Conservation (phyloP, 2,329 filamentous ascomycete genomes). For the Sphaceloma murrayae region DNA sequence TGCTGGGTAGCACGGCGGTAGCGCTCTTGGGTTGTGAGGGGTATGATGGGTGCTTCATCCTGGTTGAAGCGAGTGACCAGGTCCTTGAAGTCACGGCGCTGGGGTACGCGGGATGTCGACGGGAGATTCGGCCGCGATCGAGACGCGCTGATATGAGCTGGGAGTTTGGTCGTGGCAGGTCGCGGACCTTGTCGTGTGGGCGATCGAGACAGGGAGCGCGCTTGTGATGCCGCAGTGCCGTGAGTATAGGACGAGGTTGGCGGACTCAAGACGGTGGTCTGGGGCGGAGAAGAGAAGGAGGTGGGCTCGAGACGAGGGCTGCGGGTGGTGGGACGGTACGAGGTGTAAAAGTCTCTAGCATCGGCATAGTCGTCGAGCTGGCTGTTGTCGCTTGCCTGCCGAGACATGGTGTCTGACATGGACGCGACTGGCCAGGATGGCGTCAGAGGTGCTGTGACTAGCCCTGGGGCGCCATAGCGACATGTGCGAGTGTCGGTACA, state of each 20-base stretch:
- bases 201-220: constrained; percentile 14
- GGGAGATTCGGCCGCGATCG: constrained; percentile 26
- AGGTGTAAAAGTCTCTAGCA: constrained; percentile 16
- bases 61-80: constrained; percentile 71
- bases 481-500: not conserved
- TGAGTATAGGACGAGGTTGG: constrained; percentile 9
- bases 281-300: constrained; percentile 4
- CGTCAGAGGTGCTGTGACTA: constrained; percentile 1
- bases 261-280: not conserved
- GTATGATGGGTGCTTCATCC: constrained; percentile 21
- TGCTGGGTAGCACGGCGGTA: constrained; percentile 21
- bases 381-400: constrained; percentile 1
- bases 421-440: constrained; percentile 11
- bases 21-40: constrained; percentile 23
- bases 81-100: constrained; percentile 67
- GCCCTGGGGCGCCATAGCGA: constrained; percentile 1
- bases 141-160: constrained; percentile 20
- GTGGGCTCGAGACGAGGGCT: constrained; percentile 4
- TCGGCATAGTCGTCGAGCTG: constrained; percentile 11
- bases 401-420: constrained; percentile 16
- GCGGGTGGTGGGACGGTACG: constrained; percentile 7
- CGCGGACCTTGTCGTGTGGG: constrained; percentile 13
- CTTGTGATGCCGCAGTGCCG: constrained; percentile 9
- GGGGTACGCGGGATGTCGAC: constrained; percentile 27
- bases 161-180: not conserved